A percentile compares a stretch with the other conserved stretches of the same genome.
phyloP scores from a whole-genome alignment of 1,284 basidiomycete species.

The Malassezia restricta region DNA sequence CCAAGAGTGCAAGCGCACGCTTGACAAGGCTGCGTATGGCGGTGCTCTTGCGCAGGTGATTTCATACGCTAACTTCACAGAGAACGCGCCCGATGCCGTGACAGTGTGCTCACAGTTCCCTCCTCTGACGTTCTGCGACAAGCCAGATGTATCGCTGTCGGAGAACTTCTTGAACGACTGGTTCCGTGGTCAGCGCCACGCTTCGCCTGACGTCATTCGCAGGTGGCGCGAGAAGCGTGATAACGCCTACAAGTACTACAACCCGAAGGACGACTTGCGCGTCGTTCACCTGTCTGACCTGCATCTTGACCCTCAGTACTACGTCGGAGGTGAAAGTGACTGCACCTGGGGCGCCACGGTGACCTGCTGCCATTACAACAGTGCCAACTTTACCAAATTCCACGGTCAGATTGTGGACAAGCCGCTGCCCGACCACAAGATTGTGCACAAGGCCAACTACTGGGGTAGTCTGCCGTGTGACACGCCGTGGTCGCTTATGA shows the following conservation, averaged over 20 bases:
- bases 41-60: slow-evolving; percentile 32
- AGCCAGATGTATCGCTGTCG: slow-evolving; percentile 19
- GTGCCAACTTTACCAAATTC: slow-evolving; percentile 48
- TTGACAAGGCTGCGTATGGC: slow-evolving; percentile 33
- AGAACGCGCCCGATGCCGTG: slow-evolving; percentile 29
- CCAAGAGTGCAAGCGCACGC: slow-evolving; percentile 54
- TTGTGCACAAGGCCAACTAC: slow-evolving; percentile 26
- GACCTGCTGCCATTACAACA: slow-evolving; percentile 58
- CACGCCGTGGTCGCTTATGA: slow-evolving; percentile 56
- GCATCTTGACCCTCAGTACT: slow-evolving; percentile 67
- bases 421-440: slow-evolving; percentile 18
- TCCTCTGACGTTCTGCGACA: slow-evolving; percentile 4
- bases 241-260: slow-evolving; percentile 2
- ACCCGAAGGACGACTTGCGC: slow-evolving; percentile 49
- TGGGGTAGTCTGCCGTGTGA: slow-evolving; percentile 52
- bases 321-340: slow-evolving; percentile 62
- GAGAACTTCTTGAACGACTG: slow-evolving; percentile 29
- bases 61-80: slow-evolving; percentile 31
- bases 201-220: slow-evolving; percentile 4
- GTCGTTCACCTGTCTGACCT: slow-evolving; percentile 66
- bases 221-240: slow-evolving; percentile 11
- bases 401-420: slow-evolving; percentile 47
- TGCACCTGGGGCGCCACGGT: slow-evolving; percentile 53
- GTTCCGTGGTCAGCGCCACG: slow-evolving; percentile 26
- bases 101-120: slow-evolving; percentile 39